phyloP scores from a whole-genome alignment of 2,329 filamentous ascomycete species.

The Fusarium staphyleae region DNA sequence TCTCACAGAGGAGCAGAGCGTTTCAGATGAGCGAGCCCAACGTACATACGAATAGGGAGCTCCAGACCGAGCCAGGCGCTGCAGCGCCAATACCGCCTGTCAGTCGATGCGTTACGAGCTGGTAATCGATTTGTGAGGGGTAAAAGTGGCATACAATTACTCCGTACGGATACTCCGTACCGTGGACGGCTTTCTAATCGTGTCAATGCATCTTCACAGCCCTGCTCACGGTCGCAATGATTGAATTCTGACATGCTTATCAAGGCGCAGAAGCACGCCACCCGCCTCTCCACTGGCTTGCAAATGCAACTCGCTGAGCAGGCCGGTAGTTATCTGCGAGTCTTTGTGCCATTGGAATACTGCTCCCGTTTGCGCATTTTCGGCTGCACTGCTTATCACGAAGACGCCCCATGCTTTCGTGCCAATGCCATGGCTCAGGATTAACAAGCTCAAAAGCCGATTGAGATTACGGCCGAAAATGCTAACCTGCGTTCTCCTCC shows the following conservation, averaged over 20 bases:
- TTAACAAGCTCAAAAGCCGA: slow-evolving; percentile 11
- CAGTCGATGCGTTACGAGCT: slow-evolving; percentile 18
- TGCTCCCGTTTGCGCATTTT: slow-evolving; percentile 11
- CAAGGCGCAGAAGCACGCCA: slow-evolving; percentile 18
- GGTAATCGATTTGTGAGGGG: no score
- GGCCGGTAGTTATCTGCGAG: slow-evolving; percentile 4
- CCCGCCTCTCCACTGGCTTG: not conserved
- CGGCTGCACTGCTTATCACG: slow-evolving; percentile 17
- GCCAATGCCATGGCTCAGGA: slow-evolving; percentile 2
- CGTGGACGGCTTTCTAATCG: slow-evolving; percentile 12
- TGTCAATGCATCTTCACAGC: slow-evolving; percentile 13
- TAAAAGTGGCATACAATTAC: no score
- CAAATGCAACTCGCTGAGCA: not conserved
- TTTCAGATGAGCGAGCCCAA: slow-evolving; percentile 27
- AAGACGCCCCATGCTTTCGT: slow-evolving; percentile 3
- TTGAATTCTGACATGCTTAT: slow-evolving; percentile 32
- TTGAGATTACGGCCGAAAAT: slow-evolving; percentile 10
- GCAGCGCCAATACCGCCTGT: slow-evolving; percentile 10
- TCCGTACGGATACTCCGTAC: no score
- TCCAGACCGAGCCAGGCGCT: slow-evolving; percentile 20
- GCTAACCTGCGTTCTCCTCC: not conserved
- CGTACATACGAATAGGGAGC: slow-evolving; percentile 30
- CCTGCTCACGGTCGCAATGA: slow-evolving; percentile 19
- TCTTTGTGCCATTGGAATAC: slow-evolving; percentile 12
- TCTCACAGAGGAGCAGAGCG: slow-evolving; percentile 10